A percentile compares a stretch with the other conserved stretches of the same genome.
These are phyloP conservation scores for Pleurotus tuber-regium DNA, from an alignment of 768 basidiomycete species.

Conservation along the genomic window DNA sequence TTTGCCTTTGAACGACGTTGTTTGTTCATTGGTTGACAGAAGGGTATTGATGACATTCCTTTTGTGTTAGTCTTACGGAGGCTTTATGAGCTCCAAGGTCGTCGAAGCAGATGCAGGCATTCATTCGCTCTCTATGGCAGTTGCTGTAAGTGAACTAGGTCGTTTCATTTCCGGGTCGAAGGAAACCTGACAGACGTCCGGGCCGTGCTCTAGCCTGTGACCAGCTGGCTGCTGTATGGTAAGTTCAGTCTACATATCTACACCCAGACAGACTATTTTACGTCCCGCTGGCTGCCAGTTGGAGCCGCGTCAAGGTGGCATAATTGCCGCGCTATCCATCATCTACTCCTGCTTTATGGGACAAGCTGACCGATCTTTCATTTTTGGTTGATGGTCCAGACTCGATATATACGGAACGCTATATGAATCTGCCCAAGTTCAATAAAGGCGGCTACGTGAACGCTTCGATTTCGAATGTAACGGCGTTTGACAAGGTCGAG, in stretches of 20 bases:
- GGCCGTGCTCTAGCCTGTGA: constrained; percentile 61
- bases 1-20: too few species aligned
- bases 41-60: too few species aligned
- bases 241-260: constrained; percentile 20
- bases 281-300: background rate
- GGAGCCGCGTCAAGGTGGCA: background rate
- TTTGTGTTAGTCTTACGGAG: constrained; percentile 83
- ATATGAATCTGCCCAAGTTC: constrained; percentile 81
- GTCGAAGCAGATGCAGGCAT: constrained; percentile 88
- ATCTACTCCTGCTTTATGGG: too few species aligned
- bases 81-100: constrained; percentile 93
- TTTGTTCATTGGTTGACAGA: too few species aligned
- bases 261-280: background rate
- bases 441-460: constrained; percentile 90
- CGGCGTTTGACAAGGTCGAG: constrained; percentile 77
- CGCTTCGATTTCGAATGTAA: constrained; percentile 84
- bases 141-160: constrained; percentile 61
- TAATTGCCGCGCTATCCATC: too few species aligned
- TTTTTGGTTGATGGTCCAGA: constrained; percentile 41
- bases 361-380: background rate
- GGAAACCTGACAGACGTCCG: constrained; percentile 7
- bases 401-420: constrained; percentile 96
- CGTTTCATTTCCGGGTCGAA: too few species aligned
- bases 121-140: constrained; percentile 87
- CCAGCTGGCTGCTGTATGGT: constrained; percentile 84